Evolutionary conservation across 805 yeast genomes (phyloP), one percentile per base, ranked within the genome.

Genomic region (Barnettozyma vustinii): DNA sequence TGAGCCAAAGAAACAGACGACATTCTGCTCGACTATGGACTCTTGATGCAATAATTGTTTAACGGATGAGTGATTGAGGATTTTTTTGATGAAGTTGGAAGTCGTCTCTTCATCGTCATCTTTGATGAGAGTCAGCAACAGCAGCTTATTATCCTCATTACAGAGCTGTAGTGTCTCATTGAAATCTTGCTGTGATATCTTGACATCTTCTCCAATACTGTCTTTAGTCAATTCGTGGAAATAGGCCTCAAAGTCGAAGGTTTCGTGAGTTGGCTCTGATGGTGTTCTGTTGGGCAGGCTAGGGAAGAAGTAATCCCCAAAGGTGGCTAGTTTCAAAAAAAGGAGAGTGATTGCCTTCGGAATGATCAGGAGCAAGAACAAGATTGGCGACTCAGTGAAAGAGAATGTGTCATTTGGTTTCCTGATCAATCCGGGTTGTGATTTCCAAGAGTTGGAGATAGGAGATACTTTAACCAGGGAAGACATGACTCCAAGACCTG

Each of bases 1-100:
- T 54, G 82, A 80, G 0, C 87, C 87, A 37, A 84, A 75, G 73
- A 84, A 86, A 1, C 84, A 69, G 1, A 80, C 53, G n/a, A 78
- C 50, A 42, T 83, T 72, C 37, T 76, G 70, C 2, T 66, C 65
- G 15, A 74, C 61, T 33, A 81, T 77, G 27, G 64, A 58, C 1
- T 66, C 73, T 3, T 40, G 20, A 1, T 39, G n/a, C 13, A 48
- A 16, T 5, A 27, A 18, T 16, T 44, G 33, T 3, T 19, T 27
- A 15, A 48, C 32, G 2, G 40, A 21, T 4, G 35, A 20, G 55
- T 76, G 76, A 44, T 75, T 70, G 37, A 81, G 58, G 10, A 80
- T 66, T 19, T 66, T 68, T 21, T 74, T 70, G 47, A 81, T 60
- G 33, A 81, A 70, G 2, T 61, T 61, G 5, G 60, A 58, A 0